Evolutionary conservation across 1,284 basidiomycete genomes (phyloP), one percentile per base, ranked within the genome.

Genomic region (Meripilus lineatus): DNA sequence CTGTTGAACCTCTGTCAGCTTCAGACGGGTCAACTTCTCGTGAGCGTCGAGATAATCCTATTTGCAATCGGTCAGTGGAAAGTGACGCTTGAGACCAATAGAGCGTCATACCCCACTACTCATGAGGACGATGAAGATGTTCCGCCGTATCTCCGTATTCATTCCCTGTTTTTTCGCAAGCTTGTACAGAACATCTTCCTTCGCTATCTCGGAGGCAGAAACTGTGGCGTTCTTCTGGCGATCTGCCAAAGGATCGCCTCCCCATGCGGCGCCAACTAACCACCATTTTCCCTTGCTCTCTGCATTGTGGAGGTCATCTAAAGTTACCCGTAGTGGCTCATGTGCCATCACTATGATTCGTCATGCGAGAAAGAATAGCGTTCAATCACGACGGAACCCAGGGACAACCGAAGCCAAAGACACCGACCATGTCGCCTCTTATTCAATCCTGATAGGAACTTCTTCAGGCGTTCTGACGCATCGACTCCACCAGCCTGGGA

Each of bases 201-300:
- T 52, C 47, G 61, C 36, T 56, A 68, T 56, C 5, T 45, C 43
- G n/a, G n/a, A n/a, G 11, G 18, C 34, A 13, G 5, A 5, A n/a
- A n/a, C 30, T 11, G 34, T 34, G 26, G 11, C 8, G 22, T 22
- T 38, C 57, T 63, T 69, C 51, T 77, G 72, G 40, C 71, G 76
- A 46, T 93, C 88, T 20, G 85, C 72, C 1, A 97, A 74, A 2
- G 92, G 91, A 57, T 98, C 86, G 1, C 95, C 95, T 22, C 79
- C 78, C 95, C 95, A 99, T 1, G 91, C 95, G 0, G 95, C 92
- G 21, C 95, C 96, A 28, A 98, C 90, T 2, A 98, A 74, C 96
- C 96, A 99, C 96, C 96, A 99, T 67, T 95, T 96, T 2, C 96
- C 96, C 57, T 84, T 89, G 23, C 77, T 87, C 45, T 90, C 83